These are phyloP conservation scores for Austroboletus niveus DNA, from an alignment of 1,284 basidiomycete genomes.

Conservation along the genomic window DNA sequence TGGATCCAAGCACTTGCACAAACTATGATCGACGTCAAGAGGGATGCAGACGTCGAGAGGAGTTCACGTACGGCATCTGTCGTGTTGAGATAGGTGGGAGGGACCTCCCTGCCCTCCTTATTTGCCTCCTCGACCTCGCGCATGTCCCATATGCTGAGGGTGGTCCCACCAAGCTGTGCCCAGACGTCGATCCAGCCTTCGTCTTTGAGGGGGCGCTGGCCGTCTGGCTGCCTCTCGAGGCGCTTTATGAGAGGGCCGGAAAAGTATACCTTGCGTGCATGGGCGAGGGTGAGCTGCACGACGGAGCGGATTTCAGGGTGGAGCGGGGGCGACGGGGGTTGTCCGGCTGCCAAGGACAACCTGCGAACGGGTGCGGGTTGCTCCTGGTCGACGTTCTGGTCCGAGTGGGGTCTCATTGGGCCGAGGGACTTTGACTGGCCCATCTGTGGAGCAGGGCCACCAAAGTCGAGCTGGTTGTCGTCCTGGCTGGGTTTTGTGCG, in stretches of 20 bases:
- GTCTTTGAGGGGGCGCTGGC: slow-evolving; percentile 67
- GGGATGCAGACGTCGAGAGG: neutral
- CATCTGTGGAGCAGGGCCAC: slow-evolving; percentile 25
- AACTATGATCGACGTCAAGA: slow-evolving; percentile 44
- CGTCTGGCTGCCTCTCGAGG: slow-evolving; percentile 75
- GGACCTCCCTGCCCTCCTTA: slow-evolving; percentile 76
- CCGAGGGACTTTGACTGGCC: slow-evolving; percentile 34
- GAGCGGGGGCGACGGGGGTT: slow-evolving; percentile 38
- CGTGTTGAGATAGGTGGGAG: slow-evolving; percentile 83
- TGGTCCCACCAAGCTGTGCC: slow-evolving; percentile 92
- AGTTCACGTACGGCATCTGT: slow-evolving; percentile 74
- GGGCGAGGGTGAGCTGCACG: slow-evolving; percentile 63
- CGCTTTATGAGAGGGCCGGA: slow-evolving; percentile 75
- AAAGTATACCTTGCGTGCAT: slow-evolving; percentile 78
- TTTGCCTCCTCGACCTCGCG: slow-evolving; percentile 79
- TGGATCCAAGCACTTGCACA: slow-evolving; percentile 68
- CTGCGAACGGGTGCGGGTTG: slow-evolving; percentile 14
- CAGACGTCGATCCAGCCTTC: slow-evolving; percentile 92
- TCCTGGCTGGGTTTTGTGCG: slow-evolving; percentile 23
- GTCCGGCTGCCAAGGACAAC: slow-evolving; percentile 20
- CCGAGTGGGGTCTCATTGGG: slow-evolving; percentile 22
- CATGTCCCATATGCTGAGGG: slow-evolving; percentile 91
- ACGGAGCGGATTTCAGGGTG: slow-evolving; percentile 80
- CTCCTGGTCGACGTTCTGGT: slow-evolving; percentile 16
- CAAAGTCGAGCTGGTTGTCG: slow-evolving; percentile 20